Conservation (phyloP, 2,329 filamentous ascomycete genomes). For the Aspergillus costaricaensis region DNA sequence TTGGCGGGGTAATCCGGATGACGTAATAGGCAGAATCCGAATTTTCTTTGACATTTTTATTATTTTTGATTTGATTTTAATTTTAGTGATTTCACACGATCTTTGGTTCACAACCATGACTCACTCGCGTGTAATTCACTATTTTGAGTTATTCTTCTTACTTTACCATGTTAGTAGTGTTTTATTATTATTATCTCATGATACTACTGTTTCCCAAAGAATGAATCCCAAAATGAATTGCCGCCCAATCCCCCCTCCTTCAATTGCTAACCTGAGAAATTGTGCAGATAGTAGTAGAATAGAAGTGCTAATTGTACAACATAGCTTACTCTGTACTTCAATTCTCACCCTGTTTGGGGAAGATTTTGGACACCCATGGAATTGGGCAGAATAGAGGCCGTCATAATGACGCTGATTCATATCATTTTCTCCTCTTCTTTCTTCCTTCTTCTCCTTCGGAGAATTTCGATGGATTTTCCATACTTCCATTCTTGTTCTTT, state of each 20-base stretch:
- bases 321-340: background rate
- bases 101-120: background rate
- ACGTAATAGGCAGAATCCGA: conserved; percentile 4
- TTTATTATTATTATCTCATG: too few relatives aligned
- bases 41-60: background rate
- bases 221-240: too few relatives aligned
- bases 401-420: conserved; percentile 2
- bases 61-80: too few relatives aligned
- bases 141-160: too few relatives aligned
- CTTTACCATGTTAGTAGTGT: too few relatives aligned
- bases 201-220: too few relatives aligned
- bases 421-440: background rate
- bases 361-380: background rate
- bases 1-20: conserved; percentile 13
- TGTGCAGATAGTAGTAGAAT: too few relatives aligned
- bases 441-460: background rate
- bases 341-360: background rate
- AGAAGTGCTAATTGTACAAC: too few relatives aligned
- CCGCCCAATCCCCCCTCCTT: too few relatives aligned
- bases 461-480: background rate
- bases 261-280: too few relatives aligned
- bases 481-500: too few relatives aligned
- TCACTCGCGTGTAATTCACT: background rate
- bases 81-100: background rate
- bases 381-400: conserved; percentile 1